Conservation (phyloP, 2,329 filamentous ascomycete genomes). For the Diplodia intermedia region DNA sequence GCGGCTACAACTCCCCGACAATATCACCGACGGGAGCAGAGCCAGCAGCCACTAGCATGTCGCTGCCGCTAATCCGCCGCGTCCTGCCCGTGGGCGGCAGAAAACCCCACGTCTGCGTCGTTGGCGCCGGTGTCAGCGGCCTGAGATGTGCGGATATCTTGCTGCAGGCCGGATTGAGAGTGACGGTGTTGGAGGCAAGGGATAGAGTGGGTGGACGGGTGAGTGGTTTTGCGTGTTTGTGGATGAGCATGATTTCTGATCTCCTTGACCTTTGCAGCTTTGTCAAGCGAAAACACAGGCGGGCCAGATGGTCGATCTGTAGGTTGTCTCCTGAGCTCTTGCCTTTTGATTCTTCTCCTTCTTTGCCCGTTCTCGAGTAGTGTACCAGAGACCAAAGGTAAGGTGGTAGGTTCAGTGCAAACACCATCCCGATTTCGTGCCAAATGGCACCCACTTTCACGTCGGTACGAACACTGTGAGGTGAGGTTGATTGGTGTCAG, state of each 20-base stretch:
- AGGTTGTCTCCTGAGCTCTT: conserved; percentile 39
- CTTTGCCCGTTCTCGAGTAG: not conserved
- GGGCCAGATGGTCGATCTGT: conserved; percentile 64
- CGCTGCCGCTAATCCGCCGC: conserved; percentile 42
- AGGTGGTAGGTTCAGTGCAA: not conserved
- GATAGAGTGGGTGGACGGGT: conserved; percentile 71
- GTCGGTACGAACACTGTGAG: conserved; percentile 4
- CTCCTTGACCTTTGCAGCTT: conserved; percentile 46
- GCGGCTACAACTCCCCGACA: conserved; percentile 33
- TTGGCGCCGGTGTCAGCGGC: conserved; percentile 74
- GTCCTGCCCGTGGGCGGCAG: conserved; percentile 46
- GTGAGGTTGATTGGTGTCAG: not conserved
- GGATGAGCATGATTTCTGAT: conserved; percentile 31
- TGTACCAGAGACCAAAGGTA: not conserved
- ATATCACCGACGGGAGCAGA: not conserved
- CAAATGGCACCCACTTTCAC: not conserved
- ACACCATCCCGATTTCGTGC: conserved; percentile 17
- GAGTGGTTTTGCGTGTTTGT: conserved; percentile 35
- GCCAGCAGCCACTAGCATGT: not conserved
- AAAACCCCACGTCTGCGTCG: conserved; percentile 66
- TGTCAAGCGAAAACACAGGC: conserved; percentile 55
- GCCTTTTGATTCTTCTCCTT: not conserved
- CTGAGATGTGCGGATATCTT: conserved; percentile 74
- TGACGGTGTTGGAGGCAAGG: conserved; percentile 73
- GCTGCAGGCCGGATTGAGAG: conserved; percentile 67